Percentiles rank a stretch among this genome's conserved stretches.
Evolutionary conservation across 2,329 filamentous ascomycete genomes (phyloP).

Genomic region (Neonectria coccinea): DNA sequence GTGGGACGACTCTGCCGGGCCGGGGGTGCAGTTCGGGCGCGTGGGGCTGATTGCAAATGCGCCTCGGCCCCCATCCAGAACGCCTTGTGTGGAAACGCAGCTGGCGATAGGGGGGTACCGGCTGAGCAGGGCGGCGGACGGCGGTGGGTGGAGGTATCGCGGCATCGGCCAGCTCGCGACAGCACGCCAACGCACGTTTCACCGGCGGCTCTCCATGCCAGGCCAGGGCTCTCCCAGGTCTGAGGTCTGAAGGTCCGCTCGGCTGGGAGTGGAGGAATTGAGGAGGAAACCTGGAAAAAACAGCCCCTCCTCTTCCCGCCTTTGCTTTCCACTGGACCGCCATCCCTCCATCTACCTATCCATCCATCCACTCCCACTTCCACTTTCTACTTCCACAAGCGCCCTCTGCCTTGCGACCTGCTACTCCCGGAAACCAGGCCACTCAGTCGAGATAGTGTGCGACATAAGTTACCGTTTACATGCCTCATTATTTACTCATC

Average conservation of each 20-base stretch:
- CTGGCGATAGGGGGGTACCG: constrained; percentile 32
- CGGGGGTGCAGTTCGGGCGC: constrained; percentile 32
- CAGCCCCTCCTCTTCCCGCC: not conserved
- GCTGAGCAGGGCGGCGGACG: not conserved
- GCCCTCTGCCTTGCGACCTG: constrained; percentile 25
- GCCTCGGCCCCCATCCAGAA: constrained; percentile 45
- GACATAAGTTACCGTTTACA: not conserved
- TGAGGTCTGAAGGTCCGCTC: not conserved
- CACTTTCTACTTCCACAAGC: constrained; percentile 36
- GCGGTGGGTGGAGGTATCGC: constrained; percentile 16
- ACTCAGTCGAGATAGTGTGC: not conserved
- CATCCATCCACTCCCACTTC: constrained; percentile 12
- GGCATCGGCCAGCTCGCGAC: constrained; percentile 21
- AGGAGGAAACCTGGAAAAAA: not conserved
- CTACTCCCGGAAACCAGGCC: not conserved
- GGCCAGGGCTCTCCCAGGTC: not conserved
- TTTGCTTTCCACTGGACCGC: not conserved
- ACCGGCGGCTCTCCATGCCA: constrained; percentile 14
- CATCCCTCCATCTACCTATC: constrained; percentile 1
- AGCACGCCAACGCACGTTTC: constrained; percentile 34
- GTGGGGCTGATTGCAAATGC: constrained; percentile 44
- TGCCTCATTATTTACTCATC: too few relatives aligned
- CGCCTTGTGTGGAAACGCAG: constrained; percentile 38
- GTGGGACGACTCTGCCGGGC: constrained; percentile 29
- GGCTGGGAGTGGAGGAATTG: not conserved